Evolutionary conservation across 495 filamentous ascomycete genomes (phyloP).

Genomic region (Talaromyces trachyspermus): DNA sequence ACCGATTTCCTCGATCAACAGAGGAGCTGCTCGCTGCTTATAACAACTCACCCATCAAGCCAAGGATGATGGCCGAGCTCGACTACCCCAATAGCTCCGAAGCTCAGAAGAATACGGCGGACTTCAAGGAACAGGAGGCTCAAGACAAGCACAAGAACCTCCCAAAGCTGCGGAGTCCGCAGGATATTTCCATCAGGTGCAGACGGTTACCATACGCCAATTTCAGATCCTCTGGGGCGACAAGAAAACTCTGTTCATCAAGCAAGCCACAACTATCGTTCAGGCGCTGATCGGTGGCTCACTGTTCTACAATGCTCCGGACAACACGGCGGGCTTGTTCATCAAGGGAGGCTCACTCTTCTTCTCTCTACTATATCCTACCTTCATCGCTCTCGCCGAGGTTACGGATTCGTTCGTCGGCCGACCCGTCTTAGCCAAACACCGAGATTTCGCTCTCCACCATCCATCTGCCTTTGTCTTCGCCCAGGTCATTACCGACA

Average conservation of each 20-base stretch:
- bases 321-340: conserved; percentile 65
- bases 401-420: conserved; percentile 56
- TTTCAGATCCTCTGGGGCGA: conserved; percentile 82
- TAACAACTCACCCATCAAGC: conserved; percentile 52
- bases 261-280: conserved; percentile 64
- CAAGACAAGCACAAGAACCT: conserved; percentile 66
- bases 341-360: conserved; percentile 79
- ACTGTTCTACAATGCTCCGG: conserved; percentile 75
- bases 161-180: conserved; percentile 64
- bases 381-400: conserved; percentile 76
- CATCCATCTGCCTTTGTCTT: conserved; percentile 56
- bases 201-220: conserved; percentile 75
- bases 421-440: conserved; percentile 63
- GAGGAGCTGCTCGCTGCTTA: conserved; percentile 61
- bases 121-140: conserved; percentile 65
- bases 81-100: conserved; percentile 59
- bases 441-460: conserved; percentile 59
- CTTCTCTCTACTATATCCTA: conserved; percentile 87
- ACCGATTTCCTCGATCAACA: conserved; percentile 56
- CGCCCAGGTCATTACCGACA: conserved; percentile 54
- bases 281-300: conserved; percentile 81
- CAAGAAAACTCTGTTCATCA: conserved; percentile 64
- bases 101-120: conserved; percentile 55
- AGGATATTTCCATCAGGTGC: conserved; percentile 70
- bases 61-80: conserved; percentile 44